Evolutionary conservation across 768 basidiomycete genomes (phyloP).

Genomic region (Serpula lacrymans): DNA sequence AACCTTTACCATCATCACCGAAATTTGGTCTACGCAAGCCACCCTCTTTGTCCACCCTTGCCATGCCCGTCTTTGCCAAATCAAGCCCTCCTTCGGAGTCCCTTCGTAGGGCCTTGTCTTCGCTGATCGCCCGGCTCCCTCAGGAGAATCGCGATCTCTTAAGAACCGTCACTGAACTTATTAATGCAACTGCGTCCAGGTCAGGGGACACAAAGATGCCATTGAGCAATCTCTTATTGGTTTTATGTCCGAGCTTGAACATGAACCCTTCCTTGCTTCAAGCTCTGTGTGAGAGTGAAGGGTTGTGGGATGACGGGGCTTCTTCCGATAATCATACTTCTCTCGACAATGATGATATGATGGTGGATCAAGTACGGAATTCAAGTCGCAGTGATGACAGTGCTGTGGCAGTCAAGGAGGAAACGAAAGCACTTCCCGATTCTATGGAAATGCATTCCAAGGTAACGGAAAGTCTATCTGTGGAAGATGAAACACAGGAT

Average conservation of each 20-base stretch:
- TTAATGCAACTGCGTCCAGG: conserved; percentile 67
- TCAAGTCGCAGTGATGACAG: no score
- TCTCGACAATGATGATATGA: no score
- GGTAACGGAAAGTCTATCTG: no score
- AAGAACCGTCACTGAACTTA: conserved; percentile 75
- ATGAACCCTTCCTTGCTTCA: conserved; percentile 74
- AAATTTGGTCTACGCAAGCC: conserved; percentile 59
- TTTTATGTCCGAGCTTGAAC: conserved; percentile 83
- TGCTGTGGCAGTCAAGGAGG: no score
- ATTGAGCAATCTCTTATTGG: conserved; percentile 79
- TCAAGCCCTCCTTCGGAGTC: conserved; percentile 58
- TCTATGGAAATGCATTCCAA: no score
- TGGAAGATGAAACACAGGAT: no score
- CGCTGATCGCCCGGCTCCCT: conserved; percentile 68
- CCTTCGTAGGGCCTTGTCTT: conserved; percentile 54
- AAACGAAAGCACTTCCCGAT: no score
- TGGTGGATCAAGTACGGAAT: no score
- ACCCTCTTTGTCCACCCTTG: conserved; percentile 76
- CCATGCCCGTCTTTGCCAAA: conserved; percentile 63
- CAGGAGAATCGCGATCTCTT: conserved; percentile 82
- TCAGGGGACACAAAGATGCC: conserved; percentile 88
- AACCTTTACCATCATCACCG: conserved; percentile 35
- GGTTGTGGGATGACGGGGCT: conserved; percentile 53
- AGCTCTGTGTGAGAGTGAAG: conserved; percentile 67
- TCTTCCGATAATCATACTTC: no score